These are phyloP conservation scores for Avena eriantha DNA, from an alignment of 176 grass and related monocot genomes.

Conservation along the genomic window DNA sequence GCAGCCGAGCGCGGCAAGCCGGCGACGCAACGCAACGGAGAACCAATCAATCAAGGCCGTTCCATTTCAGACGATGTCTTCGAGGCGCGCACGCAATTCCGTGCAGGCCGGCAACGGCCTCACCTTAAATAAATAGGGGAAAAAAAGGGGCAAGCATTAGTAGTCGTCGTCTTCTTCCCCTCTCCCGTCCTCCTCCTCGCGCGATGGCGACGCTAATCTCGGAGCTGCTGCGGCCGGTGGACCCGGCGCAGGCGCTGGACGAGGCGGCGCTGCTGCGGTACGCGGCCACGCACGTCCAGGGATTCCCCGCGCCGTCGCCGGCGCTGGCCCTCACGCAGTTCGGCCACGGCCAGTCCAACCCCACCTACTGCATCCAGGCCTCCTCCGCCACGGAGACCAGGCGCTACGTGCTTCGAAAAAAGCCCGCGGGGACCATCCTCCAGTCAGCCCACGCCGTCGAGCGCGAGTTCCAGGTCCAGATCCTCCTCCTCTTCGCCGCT, in stretches of 20 bases:
- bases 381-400: slow-evolving; percentile 31
- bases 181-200: background rate
- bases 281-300: slow-evolving; percentile 61
- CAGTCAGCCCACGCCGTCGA: slow-evolving; percentile 92
- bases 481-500: background rate
- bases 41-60: no score
- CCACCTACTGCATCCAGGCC: slow-evolving; percentile 78
- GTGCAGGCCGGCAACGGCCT: background rate
- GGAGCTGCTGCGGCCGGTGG: slow-evolving; percentile 64
- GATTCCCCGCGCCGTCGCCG: slow-evolving; percentile 55
- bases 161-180: background rate
- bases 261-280: slow-evolving; percentile 80
- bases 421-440: slow-evolving; percentile 79
- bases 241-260: slow-evolving; percentile 62
- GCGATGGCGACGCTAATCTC: slow-evolving; percentile 73
- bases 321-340: slow-evolving; percentile 66
- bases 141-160: background rate
- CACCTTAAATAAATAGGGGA: background rate
- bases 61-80: background rate
- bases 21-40: no score
- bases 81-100: slow-evolving; percentile 1
- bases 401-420: slow-evolving; percentile 92
- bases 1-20: no score
- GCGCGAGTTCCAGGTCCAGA: slow-evolving; percentile 79
- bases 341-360: slow-evolving; percentile 93